Evolutionary conservation across 495 filamentous ascomycete species (phyloP), one percentile per base, ranked within the genome.

Genomic region (Penicillium alfredii): DNA sequence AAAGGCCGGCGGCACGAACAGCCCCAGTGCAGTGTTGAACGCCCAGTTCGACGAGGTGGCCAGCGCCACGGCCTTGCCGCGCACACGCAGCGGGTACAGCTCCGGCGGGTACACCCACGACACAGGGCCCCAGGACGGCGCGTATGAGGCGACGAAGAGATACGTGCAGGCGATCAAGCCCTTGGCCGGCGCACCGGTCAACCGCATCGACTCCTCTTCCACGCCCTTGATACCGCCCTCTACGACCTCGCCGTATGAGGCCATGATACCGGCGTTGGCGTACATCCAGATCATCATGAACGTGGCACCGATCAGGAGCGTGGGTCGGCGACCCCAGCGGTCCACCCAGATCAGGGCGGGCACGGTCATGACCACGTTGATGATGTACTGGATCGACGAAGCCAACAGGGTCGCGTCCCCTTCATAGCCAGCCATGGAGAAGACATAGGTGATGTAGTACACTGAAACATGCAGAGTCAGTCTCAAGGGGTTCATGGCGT

Each of bases 21-120:
- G 81, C 11, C 79, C 77, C 13, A 88, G 74, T 0, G 82, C 82
- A 49, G 80, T 84, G 70, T 88, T 87, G 64, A 82, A 86, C 4
- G 74, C 69, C 84, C 84, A 88, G 64, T 85, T 87, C 4, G 69
- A 68, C 3, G 81, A 76, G 0, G 82, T 85, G 12, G 74, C 63
- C 12, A 88, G 61, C 5, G 81, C 77, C 5, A 86, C 78, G 27
- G 53, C 80, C 47, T 81, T 80, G 1, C 75, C 77, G 25, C 80
- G 71, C 10, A 81, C 61, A 16, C 75, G 65, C 4, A 82, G 59
- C 0, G 80, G 80, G 55, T 76, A 82, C 26, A 84, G 72, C 55
- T 84, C 80, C 0, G 79, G 71, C 0, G 80, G 80, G 40, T 82
- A 82, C 1, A 77, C 57, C 78, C 77, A 82, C 0, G 74, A 73